Base-by-base conservation (phyloP, 1,284 basidiomycete genomes). In the Apiotrichum brassicae region DNA sequence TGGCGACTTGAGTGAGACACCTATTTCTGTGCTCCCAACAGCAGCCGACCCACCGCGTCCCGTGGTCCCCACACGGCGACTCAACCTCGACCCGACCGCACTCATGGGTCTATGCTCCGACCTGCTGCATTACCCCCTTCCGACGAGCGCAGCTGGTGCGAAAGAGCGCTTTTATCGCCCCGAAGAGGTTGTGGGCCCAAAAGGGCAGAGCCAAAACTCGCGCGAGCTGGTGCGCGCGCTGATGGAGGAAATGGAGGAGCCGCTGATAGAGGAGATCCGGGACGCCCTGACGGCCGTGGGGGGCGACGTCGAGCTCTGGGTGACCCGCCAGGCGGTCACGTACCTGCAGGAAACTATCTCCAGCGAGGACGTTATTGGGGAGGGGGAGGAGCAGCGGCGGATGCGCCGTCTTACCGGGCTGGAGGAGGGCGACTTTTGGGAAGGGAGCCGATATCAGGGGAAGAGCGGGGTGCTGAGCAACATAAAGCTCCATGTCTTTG, bases 41-140 rank as follows among this genome's bases (percentile, higher is more conserved):
- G 52, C 62, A 3, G 73, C 76, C 38, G 59, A 79, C 87, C 38
- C 82, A 85, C 0, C 87, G 89, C 65, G 76, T 84, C 0, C 74
- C 78, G 0, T 72, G 87, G 0, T 69, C 19, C 46, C 46, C 3
- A 46, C 49, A 0, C 56, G 64, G 4, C 74, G 76, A 39, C 76
- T 91, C 67, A 89, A 88, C 60, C 76, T 90, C 35, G 88, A 91
- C 66, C 77, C 90, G 9, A 89, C 87, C 0, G 77, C 84, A 0
- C 78, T 91, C 43, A 85, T 91, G 54, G 87, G 87, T 0, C 77
- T 92, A 23, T 80, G 87, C 28, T 87, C 86, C 5, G 87, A 91
- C 59, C 79, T 88, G 35, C 82, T 86, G 0, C 87, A 91, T 65
- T 76, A 84, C 1, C 75, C 79, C 0, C 73, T 89, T 0, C 87